A percentile compares a stretch with the other conserved stretches of the same genome.
phyloP scores from a whole-genome alignment of 2,329 filamentous ascomycete species.

The Pseudocercospora ulei region DNA sequence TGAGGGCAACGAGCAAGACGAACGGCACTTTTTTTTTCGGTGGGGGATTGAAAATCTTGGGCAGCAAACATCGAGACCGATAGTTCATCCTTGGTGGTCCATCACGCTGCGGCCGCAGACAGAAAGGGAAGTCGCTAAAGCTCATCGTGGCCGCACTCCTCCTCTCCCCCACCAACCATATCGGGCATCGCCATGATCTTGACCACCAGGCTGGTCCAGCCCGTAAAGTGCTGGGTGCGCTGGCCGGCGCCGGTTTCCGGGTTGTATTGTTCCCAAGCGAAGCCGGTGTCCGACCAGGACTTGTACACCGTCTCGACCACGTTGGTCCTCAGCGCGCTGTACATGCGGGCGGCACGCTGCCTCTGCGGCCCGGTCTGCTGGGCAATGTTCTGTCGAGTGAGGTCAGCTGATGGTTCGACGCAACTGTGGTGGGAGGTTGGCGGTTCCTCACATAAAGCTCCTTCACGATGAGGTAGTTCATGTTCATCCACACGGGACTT shows the following conservation, averaged over 20 bases:
- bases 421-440: neutral
- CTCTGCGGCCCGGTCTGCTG: constrained; percentile 57
- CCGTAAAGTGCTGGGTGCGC: constrained; percentile 93
- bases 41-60: too few relatives aligned
- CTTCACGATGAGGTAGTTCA: constrained; percentile 79
- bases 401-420: neutral
- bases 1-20: constrained; percentile 40
- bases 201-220: constrained; percentile 96
- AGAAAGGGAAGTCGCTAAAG: constrained; percentile 34
- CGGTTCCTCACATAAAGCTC: constrained; percentile 59
- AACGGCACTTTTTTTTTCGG: constrained; percentile 44
- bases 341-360: constrained; percentile 59
- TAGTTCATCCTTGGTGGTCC: too few relatives aligned
- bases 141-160: constrained; percentile 40
- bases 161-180: constrained; percentile 34
- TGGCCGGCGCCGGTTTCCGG: constrained; percentile 88
- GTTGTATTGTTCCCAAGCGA: constrained; percentile 98
- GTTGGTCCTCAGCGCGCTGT: constrained; percentile 67
- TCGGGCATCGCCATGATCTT: constrained; percentile 96
- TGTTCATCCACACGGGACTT: constrained; percentile 87
- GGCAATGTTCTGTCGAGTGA: constrained; percentile 50
- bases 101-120: too few relatives aligned
- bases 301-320: constrained; percentile 80
- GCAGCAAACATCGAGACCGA: too few relatives aligned
- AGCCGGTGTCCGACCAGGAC: constrained; percentile 82